Conservation (phyloP, 129 eudicot genomes). For the Heracleum sosnowskyi region DNA sequence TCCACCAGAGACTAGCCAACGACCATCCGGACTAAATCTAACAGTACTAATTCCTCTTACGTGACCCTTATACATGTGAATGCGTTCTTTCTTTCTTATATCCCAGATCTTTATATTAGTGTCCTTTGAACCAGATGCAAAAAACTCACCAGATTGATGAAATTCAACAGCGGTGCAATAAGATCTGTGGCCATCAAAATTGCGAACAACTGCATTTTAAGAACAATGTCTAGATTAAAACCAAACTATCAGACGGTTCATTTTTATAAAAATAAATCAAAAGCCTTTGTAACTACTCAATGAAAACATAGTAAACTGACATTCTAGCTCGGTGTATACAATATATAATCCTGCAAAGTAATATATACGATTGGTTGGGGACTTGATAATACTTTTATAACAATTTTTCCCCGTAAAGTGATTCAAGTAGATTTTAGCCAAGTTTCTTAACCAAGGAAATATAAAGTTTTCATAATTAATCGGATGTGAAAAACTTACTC, state of each 20-base stretch:
- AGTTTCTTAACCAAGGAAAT: background rate
- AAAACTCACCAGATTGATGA: conserved; percentile 92
- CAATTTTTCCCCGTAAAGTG: background rate
- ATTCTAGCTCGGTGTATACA: background rate
- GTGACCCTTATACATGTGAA: conserved; percentile 91
- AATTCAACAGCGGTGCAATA: conserved; percentile 75
- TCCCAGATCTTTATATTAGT: conserved; percentile 91
- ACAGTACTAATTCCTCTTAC: conserved; percentile 70
- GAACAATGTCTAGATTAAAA: conserved; percentile 29
- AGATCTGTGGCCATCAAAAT: conserved; percentile 80
- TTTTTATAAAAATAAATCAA: background rate
- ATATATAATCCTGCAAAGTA: background rate
- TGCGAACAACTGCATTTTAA: conserved; percentile 68
- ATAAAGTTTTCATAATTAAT: background rate
- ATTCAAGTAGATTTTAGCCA: background rate
- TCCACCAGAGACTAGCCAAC: conserved; percentile 97
- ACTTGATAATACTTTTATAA: background rate
- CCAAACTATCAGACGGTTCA: background rate
- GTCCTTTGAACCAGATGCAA: conserved; percentile 96
- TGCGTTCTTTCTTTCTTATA: conserved; percentile 83
- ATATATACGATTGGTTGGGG: background rate
- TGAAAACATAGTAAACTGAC: background rate
- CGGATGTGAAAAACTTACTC: conserved; percentile 37
- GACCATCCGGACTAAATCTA: conserved; percentile 91
- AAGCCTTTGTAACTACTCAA: background rate